A percentile compares a stretch with the other conserved stretches of the same genome.
Evolutionary conservation across 2,329 filamentous ascomycete species (phyloP).

Genomic region (Neurospora sp.): DNA sequence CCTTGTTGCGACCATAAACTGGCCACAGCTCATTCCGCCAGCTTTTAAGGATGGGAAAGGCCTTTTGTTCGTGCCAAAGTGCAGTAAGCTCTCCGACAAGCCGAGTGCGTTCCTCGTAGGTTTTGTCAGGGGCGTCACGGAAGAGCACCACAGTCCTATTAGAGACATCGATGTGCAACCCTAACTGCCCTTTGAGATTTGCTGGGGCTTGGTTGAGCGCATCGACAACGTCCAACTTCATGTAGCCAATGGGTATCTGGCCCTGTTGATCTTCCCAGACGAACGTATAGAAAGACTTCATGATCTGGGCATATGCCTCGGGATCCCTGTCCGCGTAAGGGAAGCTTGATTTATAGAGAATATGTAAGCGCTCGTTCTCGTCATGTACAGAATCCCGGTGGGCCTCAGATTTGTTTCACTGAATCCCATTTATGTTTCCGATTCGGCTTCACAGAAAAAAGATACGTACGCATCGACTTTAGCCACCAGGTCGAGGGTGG

Average conservation of each 20-base stretch:
- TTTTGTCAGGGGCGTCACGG: slow-evolving; percentile 31
- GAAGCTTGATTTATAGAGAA: slow-evolving; percentile 45
- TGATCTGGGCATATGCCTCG: slow-evolving; percentile 43
- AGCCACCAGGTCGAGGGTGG: slow-evolving; percentile 42
- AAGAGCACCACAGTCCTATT: slow-evolving; percentile 56
- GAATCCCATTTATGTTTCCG: background rate
- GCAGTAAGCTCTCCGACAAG: slow-evolving; percentile 46
- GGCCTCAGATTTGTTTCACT: background rate
- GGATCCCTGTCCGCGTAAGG: slow-evolving; percentile 60
- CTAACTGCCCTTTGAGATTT: slow-evolving; percentile 37
- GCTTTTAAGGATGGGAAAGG: slow-evolving; percentile 64
- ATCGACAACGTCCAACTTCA: slow-evolving; percentile 41
- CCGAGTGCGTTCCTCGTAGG: slow-evolving; percentile 52
- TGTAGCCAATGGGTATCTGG: slow-evolving; percentile 53
- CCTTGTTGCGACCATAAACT: slow-evolving; percentile 56
- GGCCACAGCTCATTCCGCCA: slow-evolving; percentile 80
- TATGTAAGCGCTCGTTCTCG: slow-evolving; percentile 1
- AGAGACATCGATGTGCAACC: slow-evolving; percentile 48
- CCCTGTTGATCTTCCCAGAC: slow-evolving; percentile 55
- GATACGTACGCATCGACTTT: slow-evolving; percentile 44
- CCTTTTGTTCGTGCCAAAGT: slow-evolving; percentile 59
- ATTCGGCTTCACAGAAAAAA: background rate
- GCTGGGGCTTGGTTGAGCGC: slow-evolving; percentile 38
- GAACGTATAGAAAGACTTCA: slow-evolving; percentile 54
- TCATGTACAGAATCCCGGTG: background rate